Conservation (phyloP, 441 rosid species). For the Capsella rubella region DNA sequence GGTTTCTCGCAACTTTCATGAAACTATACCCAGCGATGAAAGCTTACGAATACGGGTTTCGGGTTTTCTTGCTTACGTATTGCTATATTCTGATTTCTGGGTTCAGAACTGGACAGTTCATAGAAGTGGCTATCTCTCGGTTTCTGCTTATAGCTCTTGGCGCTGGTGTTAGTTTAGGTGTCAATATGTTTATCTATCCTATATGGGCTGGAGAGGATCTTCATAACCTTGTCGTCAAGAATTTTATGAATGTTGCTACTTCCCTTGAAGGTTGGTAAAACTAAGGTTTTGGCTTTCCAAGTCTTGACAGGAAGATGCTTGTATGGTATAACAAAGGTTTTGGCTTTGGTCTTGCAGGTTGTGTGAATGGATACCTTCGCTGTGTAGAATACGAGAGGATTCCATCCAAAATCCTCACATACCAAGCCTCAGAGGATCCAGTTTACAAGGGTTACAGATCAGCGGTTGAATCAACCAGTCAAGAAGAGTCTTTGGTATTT, state of each 20-base stretch:
- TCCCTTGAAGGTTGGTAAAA: constrained; percentile 64
- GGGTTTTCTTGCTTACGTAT: constrained; percentile 75
- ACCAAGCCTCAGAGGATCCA: constrained; percentile 72
- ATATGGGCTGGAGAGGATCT: constrained; percentile 87
- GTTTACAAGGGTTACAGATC: constrained; percentile 74
- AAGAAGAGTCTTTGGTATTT: constrained; percentile 74
- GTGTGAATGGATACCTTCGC: constrained; percentile 62
- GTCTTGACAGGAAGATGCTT: not conserved
- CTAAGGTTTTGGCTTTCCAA: not conserved
- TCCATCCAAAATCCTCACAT: constrained; percentile 71
- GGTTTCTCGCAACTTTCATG: constrained; percentile 59
- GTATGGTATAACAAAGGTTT: not conserved
- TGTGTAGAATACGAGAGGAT: constrained; percentile 61
- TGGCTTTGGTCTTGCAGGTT: constrained; percentile 49
- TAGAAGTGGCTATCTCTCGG: constrained; percentile 64
- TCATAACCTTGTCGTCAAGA: constrained; percentile 67
- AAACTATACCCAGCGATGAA: constrained; percentile 69
- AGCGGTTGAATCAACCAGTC: constrained; percentile 70
- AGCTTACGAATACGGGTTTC: constrained; percentile 73
- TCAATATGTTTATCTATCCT: constrained; percentile 72
- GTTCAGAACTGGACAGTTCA: constrained; percentile 65
- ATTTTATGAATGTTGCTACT: constrained; percentile 68
- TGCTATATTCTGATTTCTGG: constrained; percentile 69
- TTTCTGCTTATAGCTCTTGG: constrained; percentile 73
- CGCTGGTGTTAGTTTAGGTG: constrained; percentile 63